Evolutionary conservation across 164 flowering plant genomes (phyloP).

Genomic region (Magnolia sinica): DNA sequence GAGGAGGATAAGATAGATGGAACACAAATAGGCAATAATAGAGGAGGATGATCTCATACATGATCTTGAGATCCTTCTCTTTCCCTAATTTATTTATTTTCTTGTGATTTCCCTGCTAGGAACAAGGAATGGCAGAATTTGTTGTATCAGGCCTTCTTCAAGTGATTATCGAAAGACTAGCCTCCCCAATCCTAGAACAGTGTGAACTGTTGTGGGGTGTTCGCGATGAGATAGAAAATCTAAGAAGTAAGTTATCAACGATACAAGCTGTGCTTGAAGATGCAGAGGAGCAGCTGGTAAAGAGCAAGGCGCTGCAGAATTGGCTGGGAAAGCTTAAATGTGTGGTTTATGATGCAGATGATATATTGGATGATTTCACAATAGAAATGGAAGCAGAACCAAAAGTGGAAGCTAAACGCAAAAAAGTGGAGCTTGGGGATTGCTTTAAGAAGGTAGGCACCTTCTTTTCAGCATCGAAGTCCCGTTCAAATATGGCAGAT

Average conservation of each 20-base stretch:
- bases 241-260: neutral
- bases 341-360: slow-evolving; percentile 13
- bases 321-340: slow-evolving; percentile 11
- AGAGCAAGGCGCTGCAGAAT: neutral
- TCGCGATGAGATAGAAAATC: neutral
- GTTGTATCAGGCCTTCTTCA: neutral
- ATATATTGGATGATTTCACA: slow-evolving; percentile 5
- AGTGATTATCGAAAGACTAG: neutral
- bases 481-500: neutral
- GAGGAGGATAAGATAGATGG: no score
- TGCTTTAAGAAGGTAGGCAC: neutral
- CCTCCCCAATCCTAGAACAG: neutral
- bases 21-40: no score
- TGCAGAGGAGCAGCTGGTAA: slow-evolving; percentile 1
- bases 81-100: no score
- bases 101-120: neutral
- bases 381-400: neutral
- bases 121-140: neutral
- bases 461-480: slow-evolving; percentile 1
- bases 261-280: slow-evolving; percentile 8
- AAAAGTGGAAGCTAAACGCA: neutral
- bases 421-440: neutral
- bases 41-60: no score
- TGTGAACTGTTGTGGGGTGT: slow-evolving; percentile 4
- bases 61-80: no score